Evolutionary conservation across 306 rosid genomes (phyloP).

Genomic region (Begonia fuchsioides): DNA sequence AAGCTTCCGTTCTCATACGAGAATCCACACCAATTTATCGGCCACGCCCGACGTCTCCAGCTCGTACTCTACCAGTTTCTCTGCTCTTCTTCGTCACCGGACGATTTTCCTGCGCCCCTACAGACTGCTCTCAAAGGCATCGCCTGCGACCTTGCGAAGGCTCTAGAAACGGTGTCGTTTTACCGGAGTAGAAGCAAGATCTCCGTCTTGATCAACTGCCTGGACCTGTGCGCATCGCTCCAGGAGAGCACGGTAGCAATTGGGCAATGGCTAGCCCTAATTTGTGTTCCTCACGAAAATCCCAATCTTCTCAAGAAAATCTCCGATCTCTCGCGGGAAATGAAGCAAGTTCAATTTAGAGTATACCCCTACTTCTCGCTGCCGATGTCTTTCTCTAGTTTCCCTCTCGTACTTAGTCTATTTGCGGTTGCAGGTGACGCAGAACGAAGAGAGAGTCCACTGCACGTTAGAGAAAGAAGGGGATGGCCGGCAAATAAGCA

Average conservation of each 20-base stretch:
- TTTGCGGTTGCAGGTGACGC: too few relatives aligned
- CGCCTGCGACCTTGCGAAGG: too few relatives aligned
- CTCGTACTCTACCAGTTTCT: constrained; percentile 15
- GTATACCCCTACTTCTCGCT: too few relatives aligned
- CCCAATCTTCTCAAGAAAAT: too few relatives aligned
- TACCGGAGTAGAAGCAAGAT: constrained; percentile 24
- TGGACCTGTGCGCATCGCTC: constrained; percentile 19
- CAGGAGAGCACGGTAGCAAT: constrained; percentile 15
- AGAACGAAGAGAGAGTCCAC: too few relatives aligned
- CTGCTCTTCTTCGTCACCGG: constrained; percentile 8
- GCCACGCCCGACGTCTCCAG: constrained; percentile 27
- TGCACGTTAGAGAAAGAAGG: constrained; percentile 28
- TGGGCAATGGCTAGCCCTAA: constrained; percentile 29
- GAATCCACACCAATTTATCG: constrained; percentile 18
- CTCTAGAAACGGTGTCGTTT: not conserved
- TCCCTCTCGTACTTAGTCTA: too few relatives aligned
- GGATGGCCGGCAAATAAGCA: constrained; percentile 22
- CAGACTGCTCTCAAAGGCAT: too few relatives aligned
- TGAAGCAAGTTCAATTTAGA: too few relatives aligned
- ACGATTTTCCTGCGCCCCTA: constrained; percentile 5
- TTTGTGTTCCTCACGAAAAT: constrained; percentile 1
- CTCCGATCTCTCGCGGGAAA: too few relatives aligned
- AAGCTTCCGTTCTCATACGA: too few relatives aligned
- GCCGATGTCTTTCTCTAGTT: too few relatives aligned
- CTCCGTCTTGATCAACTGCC: constrained; percentile 24